Evolutionary conservation across 1,139 yeast genomes (phyloP).

Genomic region (Geotrichum macrosporum): DNA sequence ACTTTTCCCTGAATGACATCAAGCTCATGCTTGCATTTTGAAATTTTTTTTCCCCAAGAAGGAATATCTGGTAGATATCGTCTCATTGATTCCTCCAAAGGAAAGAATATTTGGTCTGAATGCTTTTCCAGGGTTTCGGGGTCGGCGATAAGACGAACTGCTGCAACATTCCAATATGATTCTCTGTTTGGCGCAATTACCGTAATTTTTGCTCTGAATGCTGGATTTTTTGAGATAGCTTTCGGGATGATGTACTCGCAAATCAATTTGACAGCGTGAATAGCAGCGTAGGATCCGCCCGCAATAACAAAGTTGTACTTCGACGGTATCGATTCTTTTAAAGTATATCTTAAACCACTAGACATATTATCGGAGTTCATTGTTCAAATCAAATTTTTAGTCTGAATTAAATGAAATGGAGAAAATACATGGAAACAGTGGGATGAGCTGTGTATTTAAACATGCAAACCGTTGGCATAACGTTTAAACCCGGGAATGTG

Average conservation of each 20-base stretch:
- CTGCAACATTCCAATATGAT: constrained; percentile 23
- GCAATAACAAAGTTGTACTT: constrained; percentile 17
- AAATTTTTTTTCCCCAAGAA: constrained; percentile 1
- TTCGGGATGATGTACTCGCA: constrained; percentile 19
- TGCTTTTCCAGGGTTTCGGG: constrained; percentile 17
- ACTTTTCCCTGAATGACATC: constrained; percentile 21
- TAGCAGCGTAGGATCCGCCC: constrained; percentile 21
- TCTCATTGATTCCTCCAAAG: constrained; percentile 17
- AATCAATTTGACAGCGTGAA: constrained; percentile 14
- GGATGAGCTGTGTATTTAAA: too few relatives aligned
- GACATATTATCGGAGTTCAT: too few relatives aligned
- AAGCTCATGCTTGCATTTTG: constrained; percentile 4
- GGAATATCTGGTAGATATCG: constrained; percentile 14
- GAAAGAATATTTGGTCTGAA: constrained; percentile 18
- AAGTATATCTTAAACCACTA: too few relatives aligned
- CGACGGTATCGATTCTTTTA: background rate
- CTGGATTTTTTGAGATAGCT: constrained; percentile 9
- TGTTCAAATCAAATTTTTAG: too few relatives aligned
- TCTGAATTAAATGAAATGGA: too few relatives aligned
- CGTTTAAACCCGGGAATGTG: too few relatives aligned
- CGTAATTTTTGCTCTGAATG: constrained; percentile 16
- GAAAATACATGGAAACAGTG: too few relatives aligned
- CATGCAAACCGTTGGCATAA: too few relatives aligned
- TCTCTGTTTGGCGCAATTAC: constrained; percentile 21
- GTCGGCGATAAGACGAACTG: constrained; percentile 20